Percentiles rank a stretch among this genome's conserved stretches.
Conservation (phyloP, 2,329 filamentous ascomycete genomes). For the Talaromyces sp. region DNA sequence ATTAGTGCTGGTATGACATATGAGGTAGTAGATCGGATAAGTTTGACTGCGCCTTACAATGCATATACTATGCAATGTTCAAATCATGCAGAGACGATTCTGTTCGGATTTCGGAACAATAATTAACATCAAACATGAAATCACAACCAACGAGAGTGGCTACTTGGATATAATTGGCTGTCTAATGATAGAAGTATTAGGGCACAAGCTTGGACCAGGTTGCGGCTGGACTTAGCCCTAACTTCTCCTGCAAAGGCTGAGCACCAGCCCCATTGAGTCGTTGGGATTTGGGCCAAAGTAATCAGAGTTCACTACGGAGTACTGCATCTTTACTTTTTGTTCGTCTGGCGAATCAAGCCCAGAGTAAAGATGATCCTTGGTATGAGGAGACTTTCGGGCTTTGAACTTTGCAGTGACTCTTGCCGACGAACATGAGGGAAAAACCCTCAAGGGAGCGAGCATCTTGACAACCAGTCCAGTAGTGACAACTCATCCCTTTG, state of each 20-base stretch:
- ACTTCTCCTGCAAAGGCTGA: background rate
- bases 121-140: background rate
- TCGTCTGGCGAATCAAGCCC: background rate
- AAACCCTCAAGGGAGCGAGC: background rate
- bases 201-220: background rate
- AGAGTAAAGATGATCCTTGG: background rate
- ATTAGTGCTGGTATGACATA: background rate
- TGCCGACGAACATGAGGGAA: background rate
- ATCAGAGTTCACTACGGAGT: background rate
- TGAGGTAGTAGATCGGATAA: background rate
- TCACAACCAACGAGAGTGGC: background rate
- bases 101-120: background rate
- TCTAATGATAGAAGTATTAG: conserved; percentile 8
- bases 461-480: background rate
- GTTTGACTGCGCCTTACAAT: background rate
- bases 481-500: background rate
- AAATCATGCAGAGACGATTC: background rate
- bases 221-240: conserved; percentile 5
- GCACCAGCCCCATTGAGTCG: background rate
- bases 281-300: background rate
- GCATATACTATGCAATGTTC: background rate
- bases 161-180: background rate
- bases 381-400: background rate
- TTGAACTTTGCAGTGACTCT: background rate
- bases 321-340: background rate